Base-by-base conservation (phyloP, 192 early-diverging fungal species). In the Backusella macrospora region DNA sequence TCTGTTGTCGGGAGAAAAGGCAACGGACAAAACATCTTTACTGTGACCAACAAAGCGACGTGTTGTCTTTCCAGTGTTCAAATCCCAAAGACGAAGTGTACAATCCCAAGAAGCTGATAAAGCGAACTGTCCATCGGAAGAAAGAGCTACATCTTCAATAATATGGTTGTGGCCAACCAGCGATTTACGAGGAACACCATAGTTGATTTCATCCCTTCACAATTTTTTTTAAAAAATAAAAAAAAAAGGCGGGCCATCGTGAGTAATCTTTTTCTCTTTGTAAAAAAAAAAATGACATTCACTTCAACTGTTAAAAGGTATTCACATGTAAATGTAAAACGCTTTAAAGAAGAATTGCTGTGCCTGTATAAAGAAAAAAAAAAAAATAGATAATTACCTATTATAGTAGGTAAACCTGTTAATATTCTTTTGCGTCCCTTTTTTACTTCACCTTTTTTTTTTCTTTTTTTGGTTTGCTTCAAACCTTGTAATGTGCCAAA, bases 1-100 rank as follows among this genome's bases (percentile, higher is more conserved):
- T 78, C 96, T 92, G 92, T 98, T 98, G 86, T 99, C 97, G 23
- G 96, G 92, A 76, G 97, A 98, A 94, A 99, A 99, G 79, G 96
- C 94, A 71, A 98, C 97, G 45, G 97, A 99, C 68, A 98, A 82
- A 73, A 99, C 96, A 84, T 98, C 96, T 85, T 94, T 93, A 81
- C 85, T 91, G 92, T 98, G 97, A 72, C 96, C 96, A 74, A 97
- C 89, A 83, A 99, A 98, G 72, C 91, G 93, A 77, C 95, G 91
- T 81, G 95, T 96, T 86, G 96, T 96, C 73, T 86, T 81, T 63
- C 97, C 97, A 68, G 91, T 93, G 88, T 90, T 93, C 84, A 98
- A 85, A 89, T 99, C 95, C 97, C 97, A 99, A 82, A 99, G 91
- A 70, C 97, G 94, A 82, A 99, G 90, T 84, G 96, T 97, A 90